Evolutionary conservation across 148 eudicot species (phyloP), one percentile per base, ranked within the genome.

Genomic region (Rhododendron ferrugineum): DNA sequence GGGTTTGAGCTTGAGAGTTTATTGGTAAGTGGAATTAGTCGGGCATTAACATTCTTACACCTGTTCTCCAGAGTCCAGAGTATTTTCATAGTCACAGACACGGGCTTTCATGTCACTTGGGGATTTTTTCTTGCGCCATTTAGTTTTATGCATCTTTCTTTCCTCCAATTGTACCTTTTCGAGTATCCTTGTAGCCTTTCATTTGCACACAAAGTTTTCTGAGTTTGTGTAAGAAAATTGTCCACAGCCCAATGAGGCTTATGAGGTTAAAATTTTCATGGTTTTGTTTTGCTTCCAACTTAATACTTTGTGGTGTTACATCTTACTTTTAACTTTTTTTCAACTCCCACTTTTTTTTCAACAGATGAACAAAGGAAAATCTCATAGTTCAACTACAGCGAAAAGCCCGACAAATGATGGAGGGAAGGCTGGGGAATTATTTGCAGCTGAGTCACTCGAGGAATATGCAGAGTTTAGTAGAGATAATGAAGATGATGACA

Each of bases 311-410:
- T 74, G 30, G 20, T 50, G 14, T 49, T 50, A 23, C 15, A 34
- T 3, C 78, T 68, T 2, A 70, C 22, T 50, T 75, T n/a, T n/a
- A n/a, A n/a, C n/a, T n/a, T n/a, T n/a, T n/a, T n/a, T n/a, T n/a
- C n/a, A n/a, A n/a, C n/a, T n/a, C n/a, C 40, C 22, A 13, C 42
- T 60, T 37, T 83, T 70, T 22, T n/a, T n/a, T n/a, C 50, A 23
- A 90, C 92, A 95, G 97, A 93, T 94, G 93, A 92, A 94, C 89
- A 93, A 93, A 88, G 96, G 90, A 66, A 94, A 94, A 80, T 52
- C 94, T 23, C 84, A 85, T 20, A 82, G 86, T 34, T 85, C 92
- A 56, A 88, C 79, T 20, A 82, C 92, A 46, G 91, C 64, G 44
- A 86, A 88, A 64, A 84, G 88, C 36, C 86, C 84, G 44, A 83